Conservation (phyloP, 768 basidiomycete species). For the Daedalea quercina region DNA sequence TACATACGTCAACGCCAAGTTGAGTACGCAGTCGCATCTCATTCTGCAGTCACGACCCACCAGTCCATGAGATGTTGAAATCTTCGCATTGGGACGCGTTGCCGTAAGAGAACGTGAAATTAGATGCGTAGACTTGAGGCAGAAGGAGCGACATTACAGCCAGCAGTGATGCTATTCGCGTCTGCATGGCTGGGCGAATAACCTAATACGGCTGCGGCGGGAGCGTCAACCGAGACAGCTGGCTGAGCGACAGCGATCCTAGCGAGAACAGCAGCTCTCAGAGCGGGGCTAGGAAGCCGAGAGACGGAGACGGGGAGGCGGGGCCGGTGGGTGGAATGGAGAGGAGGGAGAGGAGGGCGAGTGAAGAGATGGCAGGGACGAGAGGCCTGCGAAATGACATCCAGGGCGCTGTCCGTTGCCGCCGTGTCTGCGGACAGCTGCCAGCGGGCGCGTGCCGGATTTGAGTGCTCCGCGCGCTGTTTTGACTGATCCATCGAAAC, state of each 20-base stretch:
- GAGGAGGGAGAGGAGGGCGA: neutral
- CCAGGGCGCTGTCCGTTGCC: neutral
- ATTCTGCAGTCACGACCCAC: conserved; percentile 26
- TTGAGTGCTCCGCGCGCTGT: too few species aligned
- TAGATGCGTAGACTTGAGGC: conserved; percentile 17
- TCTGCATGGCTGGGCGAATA: conserved; percentile 8
- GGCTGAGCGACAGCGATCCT: neutral
- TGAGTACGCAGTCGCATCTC: neutral
- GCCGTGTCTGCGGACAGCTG: too few species aligned
- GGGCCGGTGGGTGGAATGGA: neutral
- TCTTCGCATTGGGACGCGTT: conserved; percentile 54
- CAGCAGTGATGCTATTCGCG: conserved; percentile 15
- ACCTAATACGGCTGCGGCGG: too few species aligned
- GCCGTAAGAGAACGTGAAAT: conserved; percentile 46
- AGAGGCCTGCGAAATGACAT: neutral
- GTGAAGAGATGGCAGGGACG: neutral
- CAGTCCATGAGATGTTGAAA: conserved; percentile 56
- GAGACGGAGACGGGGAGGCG: neutral
- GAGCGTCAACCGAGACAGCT: too few species aligned
- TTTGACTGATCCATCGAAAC: too few species aligned
- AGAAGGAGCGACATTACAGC: conserved; percentile 15
- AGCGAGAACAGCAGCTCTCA: too few species aligned
- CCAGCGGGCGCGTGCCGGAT: too few species aligned
- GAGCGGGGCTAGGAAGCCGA: neutral
- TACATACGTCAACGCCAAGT: conserved; percentile 16